These are phyloP conservation scores for Phytophthora pistaciae DNA, from an alignment of 352 stramenopile genomes.

Conservation along the genomic window DNA sequence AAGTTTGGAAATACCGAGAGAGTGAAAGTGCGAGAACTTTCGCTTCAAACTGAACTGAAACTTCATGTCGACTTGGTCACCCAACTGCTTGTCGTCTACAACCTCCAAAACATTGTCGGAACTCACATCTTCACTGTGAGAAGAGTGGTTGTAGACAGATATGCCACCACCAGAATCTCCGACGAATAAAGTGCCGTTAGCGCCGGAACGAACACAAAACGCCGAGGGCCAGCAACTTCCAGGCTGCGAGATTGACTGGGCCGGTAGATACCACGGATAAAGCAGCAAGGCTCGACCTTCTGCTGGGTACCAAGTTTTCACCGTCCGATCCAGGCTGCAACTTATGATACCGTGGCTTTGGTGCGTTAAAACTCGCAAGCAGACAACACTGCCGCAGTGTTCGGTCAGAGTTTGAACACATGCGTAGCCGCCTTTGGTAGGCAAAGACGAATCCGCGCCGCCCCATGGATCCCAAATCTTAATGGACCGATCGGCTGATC, in stretches of 20 bases:
- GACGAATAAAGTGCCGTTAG: conserved; percentile 61
- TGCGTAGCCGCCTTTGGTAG: conserved; percentile 25
- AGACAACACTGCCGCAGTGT: conserved; percentile 64
- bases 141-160: conserved; percentile 58
- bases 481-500: conserved; percentile 73
- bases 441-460: conserved; percentile 47
- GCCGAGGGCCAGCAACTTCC: conserved; percentile 67
- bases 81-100: conserved; percentile 21
- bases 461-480: conserved; percentile 81
- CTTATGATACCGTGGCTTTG: conserved; percentile 67
- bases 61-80: conserved; percentile 24
- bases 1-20: conserved; percentile 64
- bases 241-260: conserved; percentile 61
- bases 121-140: not conserved
- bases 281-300: conserved; percentile 68
- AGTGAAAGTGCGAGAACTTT: conserved; percentile 70
- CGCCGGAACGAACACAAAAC: conserved; percentile 60
- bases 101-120: conserved; percentile 12
- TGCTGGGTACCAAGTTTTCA: conserved; percentile 72
- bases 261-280: conserved; percentile 74
- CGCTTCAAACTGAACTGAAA: conserved; percentile 70
- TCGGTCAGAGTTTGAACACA: conserved; percentile 76
- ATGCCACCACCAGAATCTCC: conserved; percentile 69
- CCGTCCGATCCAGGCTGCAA: conserved; percentile 73
- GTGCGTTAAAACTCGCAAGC: conserved; percentile 53